These are phyloP conservation scores for Cryptosporidium ryanae DNA, from an alignment of 169 alveolate species.

Conservation along the genomic window DNA sequence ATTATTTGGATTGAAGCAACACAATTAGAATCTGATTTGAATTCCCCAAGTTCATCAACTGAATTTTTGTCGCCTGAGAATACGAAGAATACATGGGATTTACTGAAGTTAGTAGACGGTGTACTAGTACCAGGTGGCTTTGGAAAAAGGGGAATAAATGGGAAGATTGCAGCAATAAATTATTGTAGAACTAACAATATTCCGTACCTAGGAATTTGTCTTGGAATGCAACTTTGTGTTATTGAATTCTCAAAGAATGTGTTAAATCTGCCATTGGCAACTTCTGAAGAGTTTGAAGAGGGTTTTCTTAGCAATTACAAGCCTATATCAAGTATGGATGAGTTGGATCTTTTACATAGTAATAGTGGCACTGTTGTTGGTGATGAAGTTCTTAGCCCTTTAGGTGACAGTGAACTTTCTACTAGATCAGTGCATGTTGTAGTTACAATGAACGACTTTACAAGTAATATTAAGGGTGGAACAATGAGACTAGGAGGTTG, in stretches of 20 bases:
- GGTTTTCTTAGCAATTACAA: slow-evolving; percentile 6
- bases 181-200: slow-evolving; percentile 88
- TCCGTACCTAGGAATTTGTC: slow-evolving; percentile 94
- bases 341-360: slow-evolving; percentile 17
- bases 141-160: slow-evolving; percentile 94
- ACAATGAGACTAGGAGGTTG: slow-evolving; percentile 95
- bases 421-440: slow-evolving; percentile 69
- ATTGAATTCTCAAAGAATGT: slow-evolving; percentile 85
- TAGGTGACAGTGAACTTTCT: slow-evolving; percentile 22
- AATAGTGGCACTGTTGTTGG: slow-evolving; percentile 14
- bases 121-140: slow-evolving; percentile 96
- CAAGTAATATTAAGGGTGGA: slow-evolving; percentile 85
- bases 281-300: slow-evolving; percentile 84
- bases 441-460: slow-evolving; percentile 80
- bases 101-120: slow-evolving; percentile 85
- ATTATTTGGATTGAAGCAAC: slow-evolving; percentile 83
- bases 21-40: slow-evolving; percentile 77
- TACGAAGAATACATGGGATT: slow-evolving; percentile 81
- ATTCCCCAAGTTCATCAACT: slow-evolving; percentile 40
- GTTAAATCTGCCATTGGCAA: slow-evolving; percentile 79
- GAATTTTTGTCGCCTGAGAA: slow-evolving; percentile 47
- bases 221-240: slow-evolving; percentile 95
- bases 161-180: slow-evolving; percentile 88
- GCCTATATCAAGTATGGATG: slow-evolving; percentile 66
- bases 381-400: slow-evolving; percentile 53